Base-by-base conservation (phyloP, 805 yeast genomes). In the Myxozyma mucilagina region DNA sequence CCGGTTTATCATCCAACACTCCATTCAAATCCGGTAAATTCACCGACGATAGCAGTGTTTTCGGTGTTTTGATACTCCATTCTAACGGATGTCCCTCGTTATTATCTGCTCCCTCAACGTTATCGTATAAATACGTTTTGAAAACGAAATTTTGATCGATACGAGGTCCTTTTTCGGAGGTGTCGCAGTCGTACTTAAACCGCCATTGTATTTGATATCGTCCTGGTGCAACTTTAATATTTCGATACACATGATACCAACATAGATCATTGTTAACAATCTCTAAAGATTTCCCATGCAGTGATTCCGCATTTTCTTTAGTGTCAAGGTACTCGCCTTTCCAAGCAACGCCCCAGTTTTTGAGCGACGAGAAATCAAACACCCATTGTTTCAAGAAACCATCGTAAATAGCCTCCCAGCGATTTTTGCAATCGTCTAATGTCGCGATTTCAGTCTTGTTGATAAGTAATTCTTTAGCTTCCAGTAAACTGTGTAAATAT, bases 181-280 rank as follows among this genome's bases (percentile, higher is more conserved):
- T 49, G 14, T 39, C 54, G 42, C 45, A 50, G 14, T 50, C 54
- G n/a, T 50, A 50, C 38, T 39, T 50, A 13, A 50, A 50, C 14
- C 54, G 11, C 54, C 54, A 50, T 29, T 50, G 54, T 14, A 50
- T 13, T 29, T 50, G 54, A 39, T 50, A 50, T 24, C 47, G 11
- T 9, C 54, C 54, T 11, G 54, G 47, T 1, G 54, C 45, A 4
- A 50, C 54, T 24, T 29, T 38, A 10, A 50, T 20, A 29, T 50
- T 50, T 39, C 54, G 45, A 13, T 14, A 50, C 20, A 50, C 45
- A 39, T 50, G 54, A 29, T 49, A 49, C 53, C 53, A 49, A n/a
- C 53, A 49, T 13, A 49, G 1, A 18, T 36, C 44, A 6, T 49
- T 13, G 3, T 36, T 38, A 3, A 49, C 53, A 20, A 49, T 49